phyloP scores from a whole-genome alignment of 345 rosid species.

The Syzygium jambos region DNA sequence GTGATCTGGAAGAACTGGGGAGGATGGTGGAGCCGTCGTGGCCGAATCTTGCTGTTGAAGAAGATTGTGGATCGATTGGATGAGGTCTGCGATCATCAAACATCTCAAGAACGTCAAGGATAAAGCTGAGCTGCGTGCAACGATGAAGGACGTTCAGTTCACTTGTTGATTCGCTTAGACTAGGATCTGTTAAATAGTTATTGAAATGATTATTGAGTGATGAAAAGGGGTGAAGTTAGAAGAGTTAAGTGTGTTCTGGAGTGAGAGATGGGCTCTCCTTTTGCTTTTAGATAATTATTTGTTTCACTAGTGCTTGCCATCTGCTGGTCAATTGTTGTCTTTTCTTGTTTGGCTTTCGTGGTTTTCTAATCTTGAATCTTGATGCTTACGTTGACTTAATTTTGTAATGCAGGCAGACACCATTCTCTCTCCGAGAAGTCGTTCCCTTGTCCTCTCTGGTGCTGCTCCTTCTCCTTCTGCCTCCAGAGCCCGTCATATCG shows the following conservation, averaged over 20 bases:
- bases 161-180: too few relatives aligned
- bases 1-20: slow-evolving; percentile 8
- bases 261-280: background rate
- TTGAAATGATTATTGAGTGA: background rate
- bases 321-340: background rate
- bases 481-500: background rate
- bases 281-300: background rate
- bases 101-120: too few relatives aligned
- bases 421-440: background rate
- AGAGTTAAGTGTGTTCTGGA: background rate
- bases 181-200: too few relatives aligned
- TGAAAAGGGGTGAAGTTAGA: background rate
- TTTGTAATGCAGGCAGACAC: background rate
- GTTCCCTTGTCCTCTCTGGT: slow-evolving; percentile 7
- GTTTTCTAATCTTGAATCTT: background rate
- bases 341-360: background rate
- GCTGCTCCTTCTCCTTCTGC: slow-evolving; percentile 11
- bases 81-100: too few relatives aligned
- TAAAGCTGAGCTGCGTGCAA: too few relatives aligned
- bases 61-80: too few relatives aligned
- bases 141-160: too few relatives aligned
- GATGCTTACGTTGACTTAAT: background rate
- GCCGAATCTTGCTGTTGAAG: too few relatives aligned
- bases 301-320: background rate
- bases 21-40: too few relatives aligned